Percentiles rank a stretch among this genome's conserved stretches.
phyloP scores from a whole-genome alignment of 169 alveolate species.

The Babesia sp. region DNA sequence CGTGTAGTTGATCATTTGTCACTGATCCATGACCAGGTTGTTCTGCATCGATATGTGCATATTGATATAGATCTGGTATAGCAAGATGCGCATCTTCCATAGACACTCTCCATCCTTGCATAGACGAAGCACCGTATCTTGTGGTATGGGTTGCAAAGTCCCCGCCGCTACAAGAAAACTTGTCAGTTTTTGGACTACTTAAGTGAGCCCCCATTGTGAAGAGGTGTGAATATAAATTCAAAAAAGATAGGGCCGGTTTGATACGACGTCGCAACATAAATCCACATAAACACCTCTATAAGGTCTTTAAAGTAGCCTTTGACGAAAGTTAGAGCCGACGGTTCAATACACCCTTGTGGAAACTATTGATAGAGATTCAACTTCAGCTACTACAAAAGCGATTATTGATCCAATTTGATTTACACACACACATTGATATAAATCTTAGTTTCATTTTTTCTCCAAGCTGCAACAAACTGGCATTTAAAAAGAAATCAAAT shows the following conservation, averaged over 20 bases:
- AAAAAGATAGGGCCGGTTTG: slow-evolving; percentile 9
- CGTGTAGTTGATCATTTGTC: background rate
- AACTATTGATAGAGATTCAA: no score
- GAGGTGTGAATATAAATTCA: slow-evolving; percentile 28
- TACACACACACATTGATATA: no score
- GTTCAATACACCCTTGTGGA: no score
- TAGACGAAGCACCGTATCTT: slow-evolving; percentile 83
- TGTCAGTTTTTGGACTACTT: slow-evolving; percentile 85
- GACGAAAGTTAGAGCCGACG: no score
- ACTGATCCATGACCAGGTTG: background rate
- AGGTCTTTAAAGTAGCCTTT: no score
- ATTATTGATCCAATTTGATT: no score
- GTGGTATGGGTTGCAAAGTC: slow-evolving; percentile 76
- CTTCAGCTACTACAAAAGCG: no score
- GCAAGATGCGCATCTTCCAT: slow-evolving; percentile 95
- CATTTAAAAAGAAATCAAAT: no score
- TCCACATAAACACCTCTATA: no score
- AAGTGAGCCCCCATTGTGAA: slow-evolving; percentile 88
- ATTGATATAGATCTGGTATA: slow-evolving; percentile 48
- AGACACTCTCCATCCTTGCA: slow-evolving; percentile 95
- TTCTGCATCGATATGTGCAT: slow-evolving; percentile 10
- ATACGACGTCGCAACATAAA: slow-evolving; percentile 31
- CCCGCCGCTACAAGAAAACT: slow-evolving; percentile 83
- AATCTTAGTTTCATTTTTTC: no score
- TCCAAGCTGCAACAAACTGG: no score